Conservation (phyloP, 805 yeast species). For the Wickerhamiella sorbophila region DNA sequence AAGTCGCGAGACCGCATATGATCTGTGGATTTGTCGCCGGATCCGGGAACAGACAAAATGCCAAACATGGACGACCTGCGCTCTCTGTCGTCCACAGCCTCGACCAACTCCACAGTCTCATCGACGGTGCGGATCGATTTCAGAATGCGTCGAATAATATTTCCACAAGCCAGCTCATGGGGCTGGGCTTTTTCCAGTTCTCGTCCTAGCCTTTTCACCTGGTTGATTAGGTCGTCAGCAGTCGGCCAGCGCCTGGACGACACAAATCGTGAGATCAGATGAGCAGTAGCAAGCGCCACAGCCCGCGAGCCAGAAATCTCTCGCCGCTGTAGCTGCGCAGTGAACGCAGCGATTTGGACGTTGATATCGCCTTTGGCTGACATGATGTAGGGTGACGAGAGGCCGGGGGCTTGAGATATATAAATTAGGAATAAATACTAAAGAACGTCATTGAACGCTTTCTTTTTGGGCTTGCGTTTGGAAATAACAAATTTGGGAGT, state of each 20-base stretch:
- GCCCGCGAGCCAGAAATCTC: conserved; percentile 69
- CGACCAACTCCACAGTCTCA: conserved; percentile 26
- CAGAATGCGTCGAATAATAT: conserved; percentile 76
- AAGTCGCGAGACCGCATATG: conserved; percentile 14
- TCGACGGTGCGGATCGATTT: conserved; percentile 80
- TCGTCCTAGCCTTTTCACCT: conserved; percentile 61
- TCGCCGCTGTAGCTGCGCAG: conserved; percentile 52
- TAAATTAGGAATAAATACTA: not conserved
- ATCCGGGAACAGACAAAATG: conserved; percentile 43
- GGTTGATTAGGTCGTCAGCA: conserved; percentile 53
- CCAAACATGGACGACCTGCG: conserved; percentile 57
- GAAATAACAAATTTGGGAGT: not conserved
- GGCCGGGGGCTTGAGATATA: not conserved
- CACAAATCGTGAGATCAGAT: conserved; percentile 70
- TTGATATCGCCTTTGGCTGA: conserved; percentile 22
- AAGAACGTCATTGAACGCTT: too few species aligned
- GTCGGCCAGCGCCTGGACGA: conserved; percentile 82
- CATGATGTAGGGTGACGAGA: conserved; percentile 6
- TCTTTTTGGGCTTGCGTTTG: not conserved
- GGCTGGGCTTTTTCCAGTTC: conserved; percentile 66
- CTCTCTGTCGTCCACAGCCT: conserved; percentile 7
- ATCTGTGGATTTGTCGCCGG: conserved; percentile 14
- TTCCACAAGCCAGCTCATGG: conserved; percentile 76
- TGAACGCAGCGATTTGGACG: conserved; percentile 21
- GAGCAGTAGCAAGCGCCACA: conserved; percentile 79